These are phyloP conservation scores for Alternaria metachromatica DNA, from an alignment of 2,329 filamentous ascomycete species.

Conservation along the genomic window DNA sequence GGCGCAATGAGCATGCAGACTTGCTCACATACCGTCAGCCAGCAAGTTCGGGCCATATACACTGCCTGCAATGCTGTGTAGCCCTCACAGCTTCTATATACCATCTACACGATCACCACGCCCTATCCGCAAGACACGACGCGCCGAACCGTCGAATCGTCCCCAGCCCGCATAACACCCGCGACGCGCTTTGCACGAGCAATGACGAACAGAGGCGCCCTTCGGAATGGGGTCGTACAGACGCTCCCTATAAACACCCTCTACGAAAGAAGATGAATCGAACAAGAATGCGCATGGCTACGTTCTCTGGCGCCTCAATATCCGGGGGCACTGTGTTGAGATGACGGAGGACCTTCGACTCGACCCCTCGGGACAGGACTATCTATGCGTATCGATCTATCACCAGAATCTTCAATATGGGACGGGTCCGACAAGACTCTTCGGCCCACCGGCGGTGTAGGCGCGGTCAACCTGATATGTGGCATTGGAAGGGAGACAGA, in stretches of 20 bases:
- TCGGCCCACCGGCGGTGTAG: too few relatives aligned
- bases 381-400: too few relatives aligned
- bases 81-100: neutral
- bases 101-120: neutral
- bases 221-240: neutral
- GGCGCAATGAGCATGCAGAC: neutral
- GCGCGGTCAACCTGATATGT: too few relatives aligned
- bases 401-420: too few relatives aligned
- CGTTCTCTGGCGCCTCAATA: neutral
- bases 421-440: too few relatives aligned
- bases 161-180: neutral
- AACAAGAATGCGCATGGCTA: neutral
- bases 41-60: neutral
- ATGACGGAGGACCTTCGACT: neutral
- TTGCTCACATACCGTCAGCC: neutral
- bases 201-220: neutral
- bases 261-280: neutral
- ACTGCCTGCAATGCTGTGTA: neutral
- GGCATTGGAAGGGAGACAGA: too few relatives aligned
- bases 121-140: neutral
- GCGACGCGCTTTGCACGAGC: neutral
- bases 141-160: neutral
- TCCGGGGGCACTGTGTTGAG: neutral
- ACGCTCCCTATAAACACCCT: too few relatives aligned
- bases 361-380: neutral